Evolutionary conservation across 2,329 filamentous ascomycete genomes (phyloP).

Genomic region (Monosporascus sp.): DNA sequence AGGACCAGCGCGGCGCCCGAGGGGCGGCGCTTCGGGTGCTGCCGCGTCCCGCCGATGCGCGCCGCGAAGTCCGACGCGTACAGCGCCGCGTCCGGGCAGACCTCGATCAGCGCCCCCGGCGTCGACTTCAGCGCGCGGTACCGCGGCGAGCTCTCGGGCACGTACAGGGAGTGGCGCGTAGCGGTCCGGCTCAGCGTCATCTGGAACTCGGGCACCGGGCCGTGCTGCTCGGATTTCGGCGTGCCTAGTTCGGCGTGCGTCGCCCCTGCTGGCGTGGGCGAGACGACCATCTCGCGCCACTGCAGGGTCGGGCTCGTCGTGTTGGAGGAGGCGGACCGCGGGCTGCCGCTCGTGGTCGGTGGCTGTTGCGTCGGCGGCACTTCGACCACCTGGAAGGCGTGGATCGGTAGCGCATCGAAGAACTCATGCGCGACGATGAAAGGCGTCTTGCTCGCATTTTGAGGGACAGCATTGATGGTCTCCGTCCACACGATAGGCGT

Average conservation of each 20-base stretch:
- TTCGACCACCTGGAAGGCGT: slow-evolving; percentile 78
- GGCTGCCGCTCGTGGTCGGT: slow-evolving; percentile 39
- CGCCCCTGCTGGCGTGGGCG: slow-evolving; percentile 54
- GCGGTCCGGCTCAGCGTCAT: slow-evolving; percentile 69
- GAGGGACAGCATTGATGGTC: slow-evolving; percentile 75
- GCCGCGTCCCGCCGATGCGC: slow-evolving; percentile 68
- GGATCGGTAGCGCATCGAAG: slow-evolving; percentile 95
- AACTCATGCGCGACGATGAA: slow-evolving; percentile 98
- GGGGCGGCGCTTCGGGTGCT: slow-evolving; percentile 53
- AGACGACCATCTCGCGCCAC: slow-evolving; percentile 81
- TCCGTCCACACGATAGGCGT: slow-evolving; percentile 87
- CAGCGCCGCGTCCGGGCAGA: slow-evolving; percentile 80
- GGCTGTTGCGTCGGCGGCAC: slow-evolving; percentile 39
- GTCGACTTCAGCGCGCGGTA: slow-evolving; percentile 69
- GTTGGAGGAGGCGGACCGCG: slow-evolving; percentile 40
- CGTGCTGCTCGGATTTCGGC: slow-evolving; percentile 45
- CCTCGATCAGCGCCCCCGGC: slow-evolving; percentile 72
- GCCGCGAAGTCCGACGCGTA: slow-evolving; percentile 77
- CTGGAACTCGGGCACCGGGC: slow-evolving; percentile 76
- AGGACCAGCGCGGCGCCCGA: slow-evolving; percentile 90
- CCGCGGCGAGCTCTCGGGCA: slow-evolving; percentile 75
- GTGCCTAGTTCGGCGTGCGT: slow-evolving; percentile 51
- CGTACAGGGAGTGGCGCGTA: slow-evolving; percentile 78
- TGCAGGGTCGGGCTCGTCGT: slow-evolving; percentile 41
- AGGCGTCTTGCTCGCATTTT: slow-evolving; percentile 66